Evolutionary conservation across 768 basidiomycete genomes (phyloP).

Genomic region (Steccherinum ochraceum): DNA sequence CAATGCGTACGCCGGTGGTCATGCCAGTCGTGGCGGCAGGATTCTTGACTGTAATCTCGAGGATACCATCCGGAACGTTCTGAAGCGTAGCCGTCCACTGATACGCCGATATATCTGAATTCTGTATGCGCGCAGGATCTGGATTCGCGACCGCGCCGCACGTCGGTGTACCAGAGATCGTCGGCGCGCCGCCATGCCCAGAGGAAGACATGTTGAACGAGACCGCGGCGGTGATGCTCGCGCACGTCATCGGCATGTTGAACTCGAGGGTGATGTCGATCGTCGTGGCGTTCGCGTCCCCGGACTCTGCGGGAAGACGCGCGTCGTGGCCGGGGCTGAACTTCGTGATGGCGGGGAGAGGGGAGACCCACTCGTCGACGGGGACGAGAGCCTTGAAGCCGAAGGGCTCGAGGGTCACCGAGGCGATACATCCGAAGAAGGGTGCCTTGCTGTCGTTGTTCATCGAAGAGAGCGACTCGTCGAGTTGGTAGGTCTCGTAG

Average conservation of each 20-base stretch:
- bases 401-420: conserved; percentile 62
- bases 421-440: conserved; percentile 67
- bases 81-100: conserved; percentile 69
- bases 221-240: conserved; percentile 55
- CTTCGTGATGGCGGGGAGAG: conserved; percentile 67
- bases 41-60: conserved; percentile 64
- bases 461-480: conserved; percentile 60
- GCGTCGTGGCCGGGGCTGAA: conserved; percentile 87
- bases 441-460: conserved; percentile 52
- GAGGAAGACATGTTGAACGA: conserved; percentile 67
- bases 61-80: conserved; percentile 77
- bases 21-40: conserved; percentile 34
- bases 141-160: conserved; percentile 48
- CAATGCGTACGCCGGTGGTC: conserved; percentile 50
- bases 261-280: conserved; percentile 75
- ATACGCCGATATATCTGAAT: conserved; percentile 54
- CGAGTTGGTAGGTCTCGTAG: conserved; percentile 71
- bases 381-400: conserved; percentile 84
- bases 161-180: conserved; percentile 35
- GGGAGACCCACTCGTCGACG: conserved; percentile 53
- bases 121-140: conserved; percentile 43
- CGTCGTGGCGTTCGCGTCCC: conserved; percentile 45
- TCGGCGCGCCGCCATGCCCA: conserved; percentile 50
- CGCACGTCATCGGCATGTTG: conserved; percentile 70
- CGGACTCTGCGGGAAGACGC: conserved; percentile 46